phyloP scores from a whole-genome alignment of 2,329 filamentous ascomycete genomes.

The Nemania sp. region DNA sequence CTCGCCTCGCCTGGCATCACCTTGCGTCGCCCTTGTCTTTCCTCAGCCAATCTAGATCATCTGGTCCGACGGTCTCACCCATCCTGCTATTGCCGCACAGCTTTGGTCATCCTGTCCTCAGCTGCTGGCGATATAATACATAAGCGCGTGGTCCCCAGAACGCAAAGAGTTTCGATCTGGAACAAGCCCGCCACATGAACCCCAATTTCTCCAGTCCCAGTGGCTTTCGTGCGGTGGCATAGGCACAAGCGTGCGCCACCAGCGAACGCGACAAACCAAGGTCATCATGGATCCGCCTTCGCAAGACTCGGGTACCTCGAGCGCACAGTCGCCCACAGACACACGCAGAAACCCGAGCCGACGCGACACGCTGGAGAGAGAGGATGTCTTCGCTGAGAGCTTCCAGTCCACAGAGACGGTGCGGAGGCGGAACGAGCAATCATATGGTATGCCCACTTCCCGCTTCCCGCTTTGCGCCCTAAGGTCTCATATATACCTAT shows the following conservation, averaged over 20 bases:
- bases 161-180: too few species aligned
- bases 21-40: conserved; percentile 8
- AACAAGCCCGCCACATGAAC: too few species aligned
- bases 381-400: conserved; percentile 55
- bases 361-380: conserved; percentile 45
- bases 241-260: conserved; percentile 20
- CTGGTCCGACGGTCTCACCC: too few species aligned
- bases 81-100: too few species aligned
- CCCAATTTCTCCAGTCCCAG: too few species aligned
- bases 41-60: not conserved
- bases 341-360: conserved; percentile 47
- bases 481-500: not conserved
- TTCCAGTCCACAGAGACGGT: conserved; percentile 64
- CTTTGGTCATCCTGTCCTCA: too few species aligned
- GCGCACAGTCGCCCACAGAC: conserved; percentile 52
- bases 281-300: conserved; percentile 48
- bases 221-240: conserved; percentile 21
- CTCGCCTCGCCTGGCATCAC: not conserved
- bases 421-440: conserved; percentile 57
- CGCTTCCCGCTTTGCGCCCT: conserved; percentile 16
- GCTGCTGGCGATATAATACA: too few species aligned
- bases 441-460: conserved; percentile 55
- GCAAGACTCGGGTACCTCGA: conserved; percentile 44
- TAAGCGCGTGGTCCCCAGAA: too few species aligned
- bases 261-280: conserved; percentile 17